Percentiles rank a stretch among this genome's conserved stretches.
phyloP scores from a whole-genome alignment of 352 stramenopile species.

The Halophytophthora batemanensis region DNA sequence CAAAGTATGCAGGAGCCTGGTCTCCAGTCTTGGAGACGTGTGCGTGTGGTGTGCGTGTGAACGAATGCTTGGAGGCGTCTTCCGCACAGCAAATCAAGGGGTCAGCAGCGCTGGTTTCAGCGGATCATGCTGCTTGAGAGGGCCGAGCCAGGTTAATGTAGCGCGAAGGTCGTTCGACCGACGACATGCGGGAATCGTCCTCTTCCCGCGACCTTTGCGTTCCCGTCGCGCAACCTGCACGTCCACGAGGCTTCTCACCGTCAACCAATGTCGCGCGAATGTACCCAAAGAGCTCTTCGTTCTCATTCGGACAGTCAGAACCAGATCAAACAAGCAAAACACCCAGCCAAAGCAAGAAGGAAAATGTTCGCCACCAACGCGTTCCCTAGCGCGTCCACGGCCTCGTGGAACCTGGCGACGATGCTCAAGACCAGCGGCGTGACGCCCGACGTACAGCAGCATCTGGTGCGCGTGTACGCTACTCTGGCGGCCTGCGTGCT shows the following conservation, averaged over 20 bases:
- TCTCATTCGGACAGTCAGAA: background rate
- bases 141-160: background rate
- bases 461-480: conserved; percentile 70
- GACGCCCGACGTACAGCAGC: conserved; percentile 56
- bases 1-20: background rate
- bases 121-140: too few relatives aligned
- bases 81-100: too few relatives aligned
- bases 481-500: conserved; percentile 63
- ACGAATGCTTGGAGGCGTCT: too few relatives aligned
- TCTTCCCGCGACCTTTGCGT: conserved; percentile 9
- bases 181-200: too few relatives aligned
- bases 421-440: conserved; percentile 79
- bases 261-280: background rate
- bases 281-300: background rate
- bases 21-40: background rate
- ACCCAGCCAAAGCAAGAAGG: conserved; percentile 7
- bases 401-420: conserved; percentile 44
- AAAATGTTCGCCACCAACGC: conserved; percentile 31
- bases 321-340: conserved; percentile 17
- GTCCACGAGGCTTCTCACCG: background rate
- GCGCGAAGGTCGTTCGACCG: background rate
- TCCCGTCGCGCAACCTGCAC: conserved; percentile 1
- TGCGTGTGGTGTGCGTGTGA: background rate
- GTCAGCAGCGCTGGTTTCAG: too few relatives aligned
- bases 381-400: conserved; percentile 8